Evolutionary conservation across 1,139 yeast genomes (phyloP), one percentile per base, ranked within the genome.

Genomic region (Dujonia santamariae): DNA sequence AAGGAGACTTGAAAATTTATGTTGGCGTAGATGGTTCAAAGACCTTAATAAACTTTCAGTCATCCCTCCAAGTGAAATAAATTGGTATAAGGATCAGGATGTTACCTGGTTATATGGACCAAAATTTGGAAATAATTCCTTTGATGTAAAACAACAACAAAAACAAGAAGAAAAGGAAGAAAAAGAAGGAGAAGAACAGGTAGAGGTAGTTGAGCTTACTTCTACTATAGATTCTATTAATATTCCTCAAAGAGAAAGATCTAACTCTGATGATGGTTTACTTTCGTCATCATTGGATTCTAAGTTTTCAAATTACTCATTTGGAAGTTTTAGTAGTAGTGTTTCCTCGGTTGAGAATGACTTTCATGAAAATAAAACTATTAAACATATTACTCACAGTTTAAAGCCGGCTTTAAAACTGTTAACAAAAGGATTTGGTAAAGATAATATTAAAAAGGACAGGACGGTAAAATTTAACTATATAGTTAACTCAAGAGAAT

Each of bases 81-180:
- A 68, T 43, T 68, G 75, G 75, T 61, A 63, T 41, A 68, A 68
- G 44, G 55, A 53, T 35, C 61, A 64, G 39, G 75, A 68, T 41
- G 56, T 66, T 33, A 68, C 72, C 11, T 67, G 73, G 74, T 59
- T 69, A 39, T 68, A 61, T 41, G 75, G 74, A 1, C 75, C 75
- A 21, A 61, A 62, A 42, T 56, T 54, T 30, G 47, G 39, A 19
- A 34, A 36, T 11, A 18, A 17, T 2, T 15, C 28, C 6, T 32
- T 35, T 28, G 38, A 31, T 5, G 12, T 23, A 3, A 15, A 12
- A 18, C 15, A 23, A 12, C 15, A 23, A n/a, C 8, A 20, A 20
- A 20, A 30, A 25, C 23, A 17, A 13, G 14, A 33, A 34, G 17
- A 17, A 18, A 19, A 24, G 26, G 26, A 19, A n/a, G 18, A 20